These are phyloP conservation scores for Umbelopsis sp. DNA, from an alignment of 371 early-diverging fungal species.

Conservation along the genomic window DNA sequence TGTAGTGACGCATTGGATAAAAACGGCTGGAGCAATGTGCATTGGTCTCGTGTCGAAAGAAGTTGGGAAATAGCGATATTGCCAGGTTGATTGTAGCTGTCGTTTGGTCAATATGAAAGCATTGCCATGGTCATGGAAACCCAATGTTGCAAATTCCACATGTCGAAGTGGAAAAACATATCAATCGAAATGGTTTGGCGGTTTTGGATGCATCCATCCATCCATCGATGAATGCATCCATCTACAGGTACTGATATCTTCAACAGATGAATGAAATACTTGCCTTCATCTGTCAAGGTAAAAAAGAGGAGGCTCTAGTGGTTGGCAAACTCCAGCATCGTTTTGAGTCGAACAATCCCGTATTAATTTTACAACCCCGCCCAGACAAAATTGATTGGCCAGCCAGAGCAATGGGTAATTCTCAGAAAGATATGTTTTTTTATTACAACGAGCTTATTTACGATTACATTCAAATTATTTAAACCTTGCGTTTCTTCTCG, in stretches of 20 bases:
- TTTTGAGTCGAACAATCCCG: constrained; percentile 11
- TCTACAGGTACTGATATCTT: background rate
- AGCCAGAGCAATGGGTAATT: background rate
- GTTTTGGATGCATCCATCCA: constrained; percentile 8
- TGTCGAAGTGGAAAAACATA: background rate
- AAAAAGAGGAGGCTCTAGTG: constrained; percentile 14
- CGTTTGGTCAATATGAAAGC: background rate
- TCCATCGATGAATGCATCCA: background rate
- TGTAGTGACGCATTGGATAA: no score
- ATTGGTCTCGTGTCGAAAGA: background rate
- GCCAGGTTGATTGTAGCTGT: background rate
- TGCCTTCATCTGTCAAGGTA: constrained; percentile 18
- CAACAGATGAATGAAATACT: constrained; percentile 12
- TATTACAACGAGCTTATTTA: background rate
- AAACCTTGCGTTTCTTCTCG: constrained; percentile 16
- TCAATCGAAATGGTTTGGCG: background rate
- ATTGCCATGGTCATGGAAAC: background rate
- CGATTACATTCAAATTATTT: constrained; percentile 4
- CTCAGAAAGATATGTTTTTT: background rate
- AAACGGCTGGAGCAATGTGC: no score
- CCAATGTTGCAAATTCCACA: constrained; percentile 1
- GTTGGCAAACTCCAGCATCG: background rate
- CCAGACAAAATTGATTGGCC: constrained; percentile 1
- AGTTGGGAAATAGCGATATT: background rate
- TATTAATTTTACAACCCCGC: constrained; percentile 6